Conservation (phyloP, 257 asterid genomes). For the Capsicum chinense region DNA sequence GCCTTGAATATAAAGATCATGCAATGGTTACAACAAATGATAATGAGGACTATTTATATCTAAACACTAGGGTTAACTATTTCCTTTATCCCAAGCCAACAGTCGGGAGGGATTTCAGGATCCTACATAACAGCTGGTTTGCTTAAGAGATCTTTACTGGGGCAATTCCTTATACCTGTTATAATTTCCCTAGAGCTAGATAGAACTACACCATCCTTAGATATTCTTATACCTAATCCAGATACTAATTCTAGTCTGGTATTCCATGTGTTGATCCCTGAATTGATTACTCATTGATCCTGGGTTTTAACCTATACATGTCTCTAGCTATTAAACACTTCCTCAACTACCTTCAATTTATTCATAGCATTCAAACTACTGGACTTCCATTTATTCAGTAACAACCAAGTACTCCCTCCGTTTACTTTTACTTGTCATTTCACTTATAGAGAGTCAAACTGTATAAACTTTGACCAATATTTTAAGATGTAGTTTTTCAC, state of each 20-base stretch:
- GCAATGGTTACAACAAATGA: too few relatives aligned
- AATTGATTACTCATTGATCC: background rate
- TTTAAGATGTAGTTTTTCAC: too few relatives aligned
- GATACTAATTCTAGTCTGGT: background rate
- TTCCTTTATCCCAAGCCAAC: background rate
- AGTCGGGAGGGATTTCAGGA: background rate
- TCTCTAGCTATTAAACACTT: background rate
- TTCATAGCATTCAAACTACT: too few relatives aligned
- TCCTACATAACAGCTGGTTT: background rate
- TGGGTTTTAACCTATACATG: background rate
- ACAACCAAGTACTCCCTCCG: too few relatives aligned
- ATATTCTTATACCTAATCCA: background rate
- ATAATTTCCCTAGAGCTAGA: background rate
- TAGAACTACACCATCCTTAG: background rate
- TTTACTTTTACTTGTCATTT: too few relatives aligned
- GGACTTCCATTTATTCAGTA: too few relatives aligned
- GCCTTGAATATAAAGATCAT: too few relatives aligned
- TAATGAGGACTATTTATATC: too few relatives aligned
- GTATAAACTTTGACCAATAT: too few relatives aligned
- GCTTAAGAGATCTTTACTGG: background rate
- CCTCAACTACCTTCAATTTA: background rate
- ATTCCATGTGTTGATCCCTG: too few relatives aligned
- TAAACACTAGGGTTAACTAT: too few relatives aligned
- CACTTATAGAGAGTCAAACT: too few relatives aligned
- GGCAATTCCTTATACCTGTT: background rate